phyloP scores from a whole-genome alignment of 2,329 filamentous ascomycete genomes.

The Fusarium tjaetaba region DNA sequence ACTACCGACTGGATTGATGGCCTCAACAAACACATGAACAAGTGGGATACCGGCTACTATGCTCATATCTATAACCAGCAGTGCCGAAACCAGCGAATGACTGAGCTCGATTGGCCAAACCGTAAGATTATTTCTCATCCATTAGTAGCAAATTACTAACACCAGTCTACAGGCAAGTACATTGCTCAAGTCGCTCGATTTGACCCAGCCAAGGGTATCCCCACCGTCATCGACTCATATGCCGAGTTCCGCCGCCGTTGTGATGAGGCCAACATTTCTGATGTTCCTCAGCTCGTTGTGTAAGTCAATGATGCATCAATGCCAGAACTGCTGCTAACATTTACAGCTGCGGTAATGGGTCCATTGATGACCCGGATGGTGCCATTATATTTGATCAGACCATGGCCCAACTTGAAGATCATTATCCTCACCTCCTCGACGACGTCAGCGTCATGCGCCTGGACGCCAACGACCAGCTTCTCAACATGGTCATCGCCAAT shows the following conservation, averaged over 20 bases:
- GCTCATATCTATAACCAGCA: constrained; percentile 75
- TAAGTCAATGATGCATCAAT: constrained; percentile 43
- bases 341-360: constrained; percentile 75
- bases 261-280: constrained; percentile 60
- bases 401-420: constrained; percentile 70
- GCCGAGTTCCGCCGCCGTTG: constrained; percentile 74
- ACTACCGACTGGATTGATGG: constrained; percentile 88
- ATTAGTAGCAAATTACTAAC: not conserved
- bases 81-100: constrained; percentile 68
- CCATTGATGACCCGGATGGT: constrained; percentile 83
- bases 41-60: constrained; percentile 79
- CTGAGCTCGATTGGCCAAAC: constrained; percentile 62
- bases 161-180: constrained; percentile 65
- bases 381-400: constrained; percentile 77
- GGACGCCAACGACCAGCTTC: constrained; percentile 80
- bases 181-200: constrained; percentile 85
- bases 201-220: constrained; percentile 84
- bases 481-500: constrained; percentile 79
- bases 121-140: constrained; percentile 46
- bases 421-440: constrained; percentile 69
- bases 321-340: constrained; percentile 3
- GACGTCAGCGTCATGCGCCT: constrained; percentile 81
- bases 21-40: constrained; percentile 77
- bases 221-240: constrained; percentile 79
- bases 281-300: constrained; percentile 77